These are phyloP conservation scores for Cordyceps javanica DNA, from an alignment of 2,329 filamentous ascomycete genomes.

Conservation along the genomic window DNA sequence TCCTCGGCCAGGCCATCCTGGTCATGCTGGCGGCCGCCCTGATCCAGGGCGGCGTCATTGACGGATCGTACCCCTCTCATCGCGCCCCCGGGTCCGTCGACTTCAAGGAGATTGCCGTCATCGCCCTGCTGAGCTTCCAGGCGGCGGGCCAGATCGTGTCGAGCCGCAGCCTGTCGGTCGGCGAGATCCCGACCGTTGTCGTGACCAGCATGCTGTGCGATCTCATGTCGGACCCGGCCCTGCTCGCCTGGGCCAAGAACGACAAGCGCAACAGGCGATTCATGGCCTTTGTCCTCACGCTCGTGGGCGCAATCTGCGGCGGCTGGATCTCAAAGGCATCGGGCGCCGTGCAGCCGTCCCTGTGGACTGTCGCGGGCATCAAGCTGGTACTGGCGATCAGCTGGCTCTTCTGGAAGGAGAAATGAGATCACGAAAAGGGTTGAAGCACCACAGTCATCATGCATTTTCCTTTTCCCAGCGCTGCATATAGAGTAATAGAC, in stretches of 20 bases:
- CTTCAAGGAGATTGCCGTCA: constrained; percentile 32
- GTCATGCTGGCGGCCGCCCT: constrained; percentile 48
- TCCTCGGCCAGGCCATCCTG: constrained; percentile 44
- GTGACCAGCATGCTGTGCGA: constrained; percentile 50
- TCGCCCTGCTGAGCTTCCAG: constrained; percentile 47
- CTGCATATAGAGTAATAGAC: constrained; percentile 13
- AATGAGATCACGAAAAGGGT: neutral
- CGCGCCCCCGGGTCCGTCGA: constrained; percentile 13
- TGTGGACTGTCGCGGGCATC: constrained; percentile 40
- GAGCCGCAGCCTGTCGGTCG: constrained; percentile 42
- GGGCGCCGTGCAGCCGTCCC: constrained; percentile 33
- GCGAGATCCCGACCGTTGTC: constrained; percentile 49
- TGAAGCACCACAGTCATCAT: neutral
- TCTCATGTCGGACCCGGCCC: constrained; percentile 42
- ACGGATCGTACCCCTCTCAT: constrained; percentile 11
- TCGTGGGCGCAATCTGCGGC: constrained; percentile 41
- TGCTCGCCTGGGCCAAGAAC: constrained; percentile 39
- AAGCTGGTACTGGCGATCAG: constrained; percentile 34
- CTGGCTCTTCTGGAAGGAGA: constrained; percentile 29
- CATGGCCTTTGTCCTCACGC: constrained; percentile 36
- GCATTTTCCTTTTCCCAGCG: constrained; percentile 6
- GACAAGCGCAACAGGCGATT: constrained; percentile 44
- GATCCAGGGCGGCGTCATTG: constrained; percentile 35
- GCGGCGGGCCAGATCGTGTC: constrained; percentile 47
- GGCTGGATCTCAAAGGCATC: constrained; percentile 41